Conservation (phyloP, 371 early-diverging fungal species). For the Rhizopus delemar region DNA sequence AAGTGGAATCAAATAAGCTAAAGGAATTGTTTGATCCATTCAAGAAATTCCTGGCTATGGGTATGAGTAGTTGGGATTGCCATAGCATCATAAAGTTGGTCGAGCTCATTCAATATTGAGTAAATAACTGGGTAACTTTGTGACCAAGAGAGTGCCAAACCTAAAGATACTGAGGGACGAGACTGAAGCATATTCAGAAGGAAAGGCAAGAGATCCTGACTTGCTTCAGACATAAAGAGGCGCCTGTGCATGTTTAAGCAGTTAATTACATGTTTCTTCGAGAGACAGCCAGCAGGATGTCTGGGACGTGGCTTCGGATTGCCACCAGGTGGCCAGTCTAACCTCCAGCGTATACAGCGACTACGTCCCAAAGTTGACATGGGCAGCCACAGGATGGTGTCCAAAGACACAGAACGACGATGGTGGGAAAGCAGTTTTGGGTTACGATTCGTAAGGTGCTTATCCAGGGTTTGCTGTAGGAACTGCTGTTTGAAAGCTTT, state of each 20-base stretch:
- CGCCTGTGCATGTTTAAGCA: neutral
- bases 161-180: neutral
- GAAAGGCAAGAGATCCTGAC: neutral
- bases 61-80: neutral
- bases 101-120: neutral
- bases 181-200: neutral
- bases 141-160: neutral
- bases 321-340: neutral
- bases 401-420: neutral
- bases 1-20: neutral
- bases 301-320: neutral
- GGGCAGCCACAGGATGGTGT: neutral
- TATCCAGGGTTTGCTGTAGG: neutral
- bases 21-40: neutral
- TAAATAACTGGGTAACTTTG: neutral
- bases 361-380: neutral
- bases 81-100: neutral
- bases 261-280: neutral
- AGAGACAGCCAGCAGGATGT: neutral
- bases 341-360: neutral
- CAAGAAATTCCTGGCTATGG: neutral
- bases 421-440: neutral
- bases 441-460: neutral
- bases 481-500: neutral
- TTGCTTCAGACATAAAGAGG: neutral